Evolutionary conservation across 371 early-diverging fungal genomes (phyloP), one percentile per base, ranked within the genome.

Genomic region (Syncephalastrum contaminatum): DNA sequence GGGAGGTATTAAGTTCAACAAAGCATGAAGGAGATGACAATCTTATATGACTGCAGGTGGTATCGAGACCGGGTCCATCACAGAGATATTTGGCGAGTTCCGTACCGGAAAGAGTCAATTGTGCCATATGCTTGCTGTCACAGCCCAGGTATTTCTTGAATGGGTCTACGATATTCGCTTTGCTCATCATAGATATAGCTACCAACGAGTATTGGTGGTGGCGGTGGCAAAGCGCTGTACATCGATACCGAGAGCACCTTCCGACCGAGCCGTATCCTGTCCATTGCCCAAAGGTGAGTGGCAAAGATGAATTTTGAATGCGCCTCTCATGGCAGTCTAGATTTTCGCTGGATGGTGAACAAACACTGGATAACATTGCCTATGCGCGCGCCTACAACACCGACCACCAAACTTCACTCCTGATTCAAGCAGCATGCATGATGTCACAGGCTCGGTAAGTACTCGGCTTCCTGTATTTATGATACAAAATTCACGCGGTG

Each of bases 221-320:
- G 90, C 10, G 93, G 90, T 71, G 99, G 99, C 40, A 98, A 95
- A 72, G 96, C 96, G 62, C 66, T 99, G 61, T 99, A 95, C 70
- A 97, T 99, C 59, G 99, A 99, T 72, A 99, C 99, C 0, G 99
- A 99, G 76, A 96, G 96, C 36, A 99, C 99, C 0, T 99, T 99
- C 75, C 86, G 99, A 49, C 94, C 99, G 0, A 95, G 91, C 63
- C 82, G 99, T 47, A 70, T 97, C 13, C 67, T 94, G 12, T 84
- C 96, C 3, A 90, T 96, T 48, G 95, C 99, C n/a, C 89, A 95
- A 70, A 77, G 96, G 74, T 69, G 55, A 60, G 19, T 15, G 3
- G 15, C 43, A 48, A 20, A 41, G 12, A 15, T 8, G 4, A 16
- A 22, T 40, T 30, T 8, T n/a, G 16, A 0, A 30, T 10, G 12